Percentiles rank a stretch among this genome's conserved stretches.
These are phyloP conservation scores for Magnolia officinalis DNA, from an alignment of 164 flowering plant species.

Conservation along the genomic window DNA sequence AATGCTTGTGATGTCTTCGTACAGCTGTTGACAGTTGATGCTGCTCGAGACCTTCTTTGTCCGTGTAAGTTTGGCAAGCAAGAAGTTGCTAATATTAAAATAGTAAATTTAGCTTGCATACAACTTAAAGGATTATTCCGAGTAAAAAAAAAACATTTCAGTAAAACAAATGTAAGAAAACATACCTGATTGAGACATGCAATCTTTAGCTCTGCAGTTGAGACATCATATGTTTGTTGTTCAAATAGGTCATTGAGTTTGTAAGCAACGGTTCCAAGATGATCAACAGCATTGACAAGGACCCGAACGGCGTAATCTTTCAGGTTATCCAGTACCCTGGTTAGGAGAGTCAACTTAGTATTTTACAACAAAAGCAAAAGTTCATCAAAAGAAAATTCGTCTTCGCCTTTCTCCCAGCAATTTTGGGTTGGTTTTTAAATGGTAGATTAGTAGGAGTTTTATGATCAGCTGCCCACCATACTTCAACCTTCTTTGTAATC, in stretches of 20 bases:
- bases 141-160: background rate
- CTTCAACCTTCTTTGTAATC: no score
- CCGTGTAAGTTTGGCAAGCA: slow-evolving; percentile 68
- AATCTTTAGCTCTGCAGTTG: slow-evolving; percentile 63
- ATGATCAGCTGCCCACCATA: no score
- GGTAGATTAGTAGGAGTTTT: no score
- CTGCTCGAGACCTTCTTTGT: slow-evolving; percentile 82
- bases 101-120: slow-evolving; percentile 16
- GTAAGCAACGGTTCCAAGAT: slow-evolving; percentile 97
- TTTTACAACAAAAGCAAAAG: background rate
- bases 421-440: no score
- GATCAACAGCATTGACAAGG: slow-evolving; percentile 97
- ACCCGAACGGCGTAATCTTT: slow-evolving; percentile 94
- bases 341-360: background rate
- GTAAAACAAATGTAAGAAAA: background rate
- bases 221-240: slow-evolving; percentile 69
- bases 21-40: slow-evolving; percentile 69
- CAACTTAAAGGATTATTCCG: background rate
- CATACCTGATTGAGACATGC: slow-evolving; percentile 78
- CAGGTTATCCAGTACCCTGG: slow-evolving; percentile 88
- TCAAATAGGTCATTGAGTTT: slow-evolving; percentile 86
- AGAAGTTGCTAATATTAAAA: slow-evolving; percentile 56
- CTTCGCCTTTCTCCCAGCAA: no score
- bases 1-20: slow-evolving; percentile 93
- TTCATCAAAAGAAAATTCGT: background rate